Evolutionary conservation across 805 yeast species (phyloP).

Genomic region (Lipomyces starkeyi): DNA sequence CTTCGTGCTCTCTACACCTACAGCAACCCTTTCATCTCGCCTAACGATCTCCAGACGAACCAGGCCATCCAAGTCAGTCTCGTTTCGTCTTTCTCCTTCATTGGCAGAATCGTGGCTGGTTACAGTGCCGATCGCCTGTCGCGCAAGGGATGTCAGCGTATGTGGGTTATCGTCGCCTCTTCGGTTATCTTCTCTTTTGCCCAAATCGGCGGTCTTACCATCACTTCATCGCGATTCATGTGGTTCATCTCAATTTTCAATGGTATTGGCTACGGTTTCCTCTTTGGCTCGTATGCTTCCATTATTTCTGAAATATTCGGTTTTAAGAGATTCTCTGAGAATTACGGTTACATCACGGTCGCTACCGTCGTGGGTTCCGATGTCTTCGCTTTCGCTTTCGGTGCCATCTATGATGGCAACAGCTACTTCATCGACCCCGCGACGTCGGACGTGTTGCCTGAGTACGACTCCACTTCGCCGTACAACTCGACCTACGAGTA

Average conservation of each 20-base stretch:
- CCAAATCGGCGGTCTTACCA: conserved; percentile 56
- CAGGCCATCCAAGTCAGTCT: conserved; percentile 77
- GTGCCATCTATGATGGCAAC: conserved; percentile 63
- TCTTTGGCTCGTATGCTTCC: conserved; percentile 76
- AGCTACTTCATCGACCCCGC: conserved; percentile 31
- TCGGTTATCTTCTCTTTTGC: conserved; percentile 54
- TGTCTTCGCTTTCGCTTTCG: conserved; percentile 66
- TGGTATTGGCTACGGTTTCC: conserved; percentile 75
- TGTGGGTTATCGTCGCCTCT: conserved; percentile 63
- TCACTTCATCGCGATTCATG: conserved; percentile 48
- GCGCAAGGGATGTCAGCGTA: conserved; percentile 55
- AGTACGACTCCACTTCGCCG: conserved; percentile 11
- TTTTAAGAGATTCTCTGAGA: conserved; percentile 65
- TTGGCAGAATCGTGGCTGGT: conserved; percentile 70
- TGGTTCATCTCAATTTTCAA: conserved; percentile 60
- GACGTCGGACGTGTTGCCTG: conserved; percentile 12
- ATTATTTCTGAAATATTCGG: conserved; percentile 78
- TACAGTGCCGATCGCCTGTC: conserved; percentile 65
- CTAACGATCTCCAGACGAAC: conserved; percentile 53
- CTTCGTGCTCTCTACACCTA: conserved; percentile 55
- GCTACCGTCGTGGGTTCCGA: conserved; percentile 60
- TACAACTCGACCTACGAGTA: conserved; percentile 17
- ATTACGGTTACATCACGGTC: conserved; percentile 74
- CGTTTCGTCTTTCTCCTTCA: conserved; percentile 69
- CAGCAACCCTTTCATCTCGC: conserved; percentile 35